Evolutionary conservation across 768 basidiomycete species (phyloP), one percentile per base, ranked within the genome.

Genomic region (Symmetrospora coprosmae): DNA sequence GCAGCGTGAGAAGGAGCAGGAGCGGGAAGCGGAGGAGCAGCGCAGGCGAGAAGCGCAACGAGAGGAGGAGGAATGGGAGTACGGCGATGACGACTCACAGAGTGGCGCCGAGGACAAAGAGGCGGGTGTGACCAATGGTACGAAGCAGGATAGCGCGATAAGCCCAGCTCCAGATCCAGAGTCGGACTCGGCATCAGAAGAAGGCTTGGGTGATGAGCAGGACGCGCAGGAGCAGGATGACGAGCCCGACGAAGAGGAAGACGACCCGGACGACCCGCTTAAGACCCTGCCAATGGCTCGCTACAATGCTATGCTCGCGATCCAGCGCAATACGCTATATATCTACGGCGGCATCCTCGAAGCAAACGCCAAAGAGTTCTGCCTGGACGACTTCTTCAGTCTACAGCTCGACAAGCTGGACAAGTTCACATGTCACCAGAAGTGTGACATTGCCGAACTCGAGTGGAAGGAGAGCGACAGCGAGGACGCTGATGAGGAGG

Each of bases 331-430:
- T 70, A 87, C 84, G 0, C 74, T 92, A 1, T 91, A 86, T 72
- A 82, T 91, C 56, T 91, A 91, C 67, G 87, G 89, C 9, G 88
- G 89, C 0, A 91, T 91, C 17, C 84, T 81, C 66, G 90, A 92
- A 71, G 78, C 80, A 16, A 84, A 86, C 0, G 77, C 84, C 13
- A 79, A 81, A 23, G 89, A 94, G 71, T 89, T 85, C 65, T 91
- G 88, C 0, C 75, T 94, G 5, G 87, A 90, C 68, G 90, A 92
- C 67, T 94, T 91, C 68, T 76, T 88, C 72, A 76, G 79, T 1
- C 72, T 94, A 11, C 79, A 82, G 60, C 76, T 94, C 19, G 87
- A 90, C 67, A 91, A 91, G 71, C 74, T 91, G 72, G 89, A 91
- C 38, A 73, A 78, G 9, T 91, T 80, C 67, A 70, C 76, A 1